Evolutionary conservation across 768 basidiomycete species (phyloP).

Genomic region (Cytidiella melzeri): DNA sequence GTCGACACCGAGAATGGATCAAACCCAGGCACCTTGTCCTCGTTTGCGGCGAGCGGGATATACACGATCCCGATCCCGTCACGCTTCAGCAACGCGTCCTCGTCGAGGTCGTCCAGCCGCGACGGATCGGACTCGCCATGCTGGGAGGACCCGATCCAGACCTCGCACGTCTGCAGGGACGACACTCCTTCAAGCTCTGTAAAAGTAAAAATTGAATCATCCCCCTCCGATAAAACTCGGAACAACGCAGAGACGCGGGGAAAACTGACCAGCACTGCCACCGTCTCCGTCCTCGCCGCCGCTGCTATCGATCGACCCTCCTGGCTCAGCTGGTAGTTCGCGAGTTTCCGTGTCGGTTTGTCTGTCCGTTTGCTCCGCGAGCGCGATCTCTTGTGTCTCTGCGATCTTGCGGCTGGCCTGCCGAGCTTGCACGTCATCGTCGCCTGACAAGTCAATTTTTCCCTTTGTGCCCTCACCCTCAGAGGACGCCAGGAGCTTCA

Average conservation of each 20-base stretch:
- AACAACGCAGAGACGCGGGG: no score
- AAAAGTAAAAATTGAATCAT: not conserved
- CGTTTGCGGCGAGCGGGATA: slow-evolving; percentile 22
- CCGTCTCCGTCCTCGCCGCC: no score
- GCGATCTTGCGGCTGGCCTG: slow-evolving; percentile 19
- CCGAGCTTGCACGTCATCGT: slow-evolving; percentile 5
- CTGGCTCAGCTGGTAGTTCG: slow-evolving; percentile 9
- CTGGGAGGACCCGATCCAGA: slow-evolving; percentile 23
- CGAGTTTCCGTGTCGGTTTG: slow-evolving; percentile 12
- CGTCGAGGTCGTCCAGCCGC: slow-evolving; percentile 23
- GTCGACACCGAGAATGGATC: slow-evolving; percentile 22
- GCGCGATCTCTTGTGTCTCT: slow-evolving; percentile 18
- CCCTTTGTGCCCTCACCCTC: not conserved
- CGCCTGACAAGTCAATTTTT: not conserved
- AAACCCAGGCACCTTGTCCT: slow-evolving; percentile 17
- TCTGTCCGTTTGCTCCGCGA: slow-evolving; percentile 18
- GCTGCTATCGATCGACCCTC: not conserved
- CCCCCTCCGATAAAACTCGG: no score
- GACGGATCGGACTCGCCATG: slow-evolving; percentile 12
- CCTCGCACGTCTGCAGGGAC: slow-evolving; percentile 16
- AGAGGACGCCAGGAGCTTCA: slow-evolving; percentile 9
- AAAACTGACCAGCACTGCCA: no score
- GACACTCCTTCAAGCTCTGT: not conserved
- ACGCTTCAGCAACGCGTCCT: slow-evolving; percentile 19
- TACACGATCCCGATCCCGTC: slow-evolving; percentile 23